Base-by-base conservation (phyloP, 352 stramenopile genomes). In the Phytophthora podocarpi region DNA sequence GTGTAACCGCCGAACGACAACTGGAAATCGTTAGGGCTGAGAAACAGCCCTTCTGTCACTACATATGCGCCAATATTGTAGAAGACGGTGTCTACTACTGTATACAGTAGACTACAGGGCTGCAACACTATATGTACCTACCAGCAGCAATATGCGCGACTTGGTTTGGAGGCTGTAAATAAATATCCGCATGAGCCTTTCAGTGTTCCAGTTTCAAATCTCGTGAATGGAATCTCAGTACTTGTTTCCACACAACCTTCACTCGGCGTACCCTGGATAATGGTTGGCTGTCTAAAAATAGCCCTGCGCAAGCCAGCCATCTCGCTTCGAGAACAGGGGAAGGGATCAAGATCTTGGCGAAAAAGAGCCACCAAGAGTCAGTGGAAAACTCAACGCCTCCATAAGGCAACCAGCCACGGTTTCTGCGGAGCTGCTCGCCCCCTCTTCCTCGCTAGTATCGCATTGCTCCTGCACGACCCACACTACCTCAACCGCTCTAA, bases 281-380 rank as follows among this genome's bases (percentile, higher is more conserved):
- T 68, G 50, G 37, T 67, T 67, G 63, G 57, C 24, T 59, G 50
- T 52, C 49, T 67, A 65, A 51, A 39, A 64, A 32, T 53, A n/a
- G n/a, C n/a, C n/a, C n/a, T n/a, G n/a, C n/a, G 43, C 43, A 36
- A 68, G 64, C 52, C 59, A 60, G 46, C 64, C 58, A 72, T 60
- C 36, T 69, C 43, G 47, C 43, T 73, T 70, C 40, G 65, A 70
- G 65, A 73, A 73, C 34, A 64, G 47, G 58, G 63, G 52, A 73
- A 70, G 65, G 65, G 49, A 66, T 69, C 60, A 57, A 70, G 64
- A 73, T 73, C 59, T 66, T 51, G 43, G 21, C 31, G 35, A 54
- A 69, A 69, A 69, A 42, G 47, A 60, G 45, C 41, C 48, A 66
- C 47, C 63, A 68, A 70, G 65, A 73, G 65, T 73, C 65, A 73